Evolutionary conservation across 495 filamentous ascomycete species (phyloP).

Genomic region (Aspergillus bridgeri): DNA sequence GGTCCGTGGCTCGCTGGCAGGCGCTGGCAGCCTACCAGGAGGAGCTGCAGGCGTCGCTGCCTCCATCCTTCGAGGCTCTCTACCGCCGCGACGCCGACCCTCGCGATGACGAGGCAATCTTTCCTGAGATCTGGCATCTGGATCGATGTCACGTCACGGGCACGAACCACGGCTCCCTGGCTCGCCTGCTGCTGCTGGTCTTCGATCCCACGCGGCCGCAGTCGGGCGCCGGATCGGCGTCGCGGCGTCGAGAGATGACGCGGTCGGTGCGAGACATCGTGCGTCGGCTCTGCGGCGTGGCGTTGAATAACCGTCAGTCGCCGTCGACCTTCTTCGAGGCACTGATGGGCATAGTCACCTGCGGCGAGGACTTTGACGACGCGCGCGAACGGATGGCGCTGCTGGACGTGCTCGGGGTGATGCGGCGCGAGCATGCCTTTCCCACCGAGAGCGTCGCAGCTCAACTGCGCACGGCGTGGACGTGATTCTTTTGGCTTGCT

Average conservation of each 20-base stretch:
- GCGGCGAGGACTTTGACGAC: constrained; percentile 29
- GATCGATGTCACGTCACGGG: constrained; percentile 35
- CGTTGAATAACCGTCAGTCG: constrained; percentile 25
- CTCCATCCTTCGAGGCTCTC: constrained; percentile 24
- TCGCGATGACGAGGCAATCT: constrained; percentile 22
- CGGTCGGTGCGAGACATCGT: constrained; percentile 23
- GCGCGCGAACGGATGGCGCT: constrained; percentile 25
- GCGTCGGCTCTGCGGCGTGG: constrained; percentile 27
- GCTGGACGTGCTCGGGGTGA: constrained; percentile 11
- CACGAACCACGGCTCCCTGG: constrained; percentile 34
- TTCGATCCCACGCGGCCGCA: constrained; percentile 38
- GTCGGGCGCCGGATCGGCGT: constrained; percentile 26
- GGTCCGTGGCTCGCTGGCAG: not conserved
- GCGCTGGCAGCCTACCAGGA: constrained; percentile 2
- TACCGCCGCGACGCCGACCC: constrained; percentile 21
- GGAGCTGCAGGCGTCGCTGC: not conserved
- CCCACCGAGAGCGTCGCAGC: constrained; percentile 10
- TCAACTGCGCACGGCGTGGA: constrained; percentile 11
- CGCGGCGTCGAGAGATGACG: constrained; percentile 17
- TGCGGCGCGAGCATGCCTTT: constrained; percentile 9
- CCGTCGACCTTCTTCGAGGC: constrained; percentile 28
- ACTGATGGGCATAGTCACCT: constrained; percentile 28
- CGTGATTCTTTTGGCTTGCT: too few species aligned
- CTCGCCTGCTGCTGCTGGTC: constrained; percentile 37
- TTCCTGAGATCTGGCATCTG: constrained; percentile 40